These are phyloP conservation scores for Sclerotinia subarctica DNA, from an alignment of 2,329 filamentous ascomycete genomes.

Conservation along the genomic window DNA sequence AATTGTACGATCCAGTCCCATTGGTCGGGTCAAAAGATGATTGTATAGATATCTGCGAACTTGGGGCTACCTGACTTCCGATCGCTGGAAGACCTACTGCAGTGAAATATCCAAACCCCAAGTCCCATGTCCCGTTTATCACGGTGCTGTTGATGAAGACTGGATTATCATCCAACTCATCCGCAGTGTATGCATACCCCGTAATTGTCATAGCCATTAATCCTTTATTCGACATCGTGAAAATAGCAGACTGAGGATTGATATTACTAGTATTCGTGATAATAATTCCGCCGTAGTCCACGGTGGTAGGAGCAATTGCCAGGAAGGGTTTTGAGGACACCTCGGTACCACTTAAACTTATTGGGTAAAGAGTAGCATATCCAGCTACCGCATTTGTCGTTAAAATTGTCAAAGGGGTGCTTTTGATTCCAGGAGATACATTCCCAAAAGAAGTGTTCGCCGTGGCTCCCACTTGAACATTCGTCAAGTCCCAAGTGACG, in stretches of 20 bases:
- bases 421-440: slow-evolving; percentile 38
- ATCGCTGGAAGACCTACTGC: slow-evolving; percentile 32
- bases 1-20: slow-evolving; percentile 35
- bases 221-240: slow-evolving; percentile 40
- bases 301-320: slow-evolving; percentile 35
- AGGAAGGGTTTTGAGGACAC: slow-evolving; percentile 38
- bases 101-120: slow-evolving; percentile 29
- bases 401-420: slow-evolving; percentile 38
- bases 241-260: slow-evolving; percentile 29
- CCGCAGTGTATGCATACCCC: slow-evolving; percentile 37
- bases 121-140: slow-evolving; percentile 30
- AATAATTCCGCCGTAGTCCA: slow-evolving; percentile 23
- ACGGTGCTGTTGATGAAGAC: slow-evolving; percentile 30
- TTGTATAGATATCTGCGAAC: slow-evolving; percentile 31
- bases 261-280: slow-evolving; percentile 21
- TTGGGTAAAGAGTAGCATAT: slow-evolving; percentile 39
- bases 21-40: slow-evolving; percentile 36
- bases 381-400: slow-evolving; percentile 40
- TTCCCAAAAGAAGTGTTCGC: slow-evolving; percentile 25
- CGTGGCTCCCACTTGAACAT: slow-evolving; percentile 22
- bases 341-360: slow-evolving; percentile 40
- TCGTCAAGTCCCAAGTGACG: slow-evolving; percentile 38
- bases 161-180: slow-evolving; percentile 30
- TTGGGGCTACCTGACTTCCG: slow-evolving; percentile 32
- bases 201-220: slow-evolving; percentile 37